A percentile compares a stretch with the other conserved stretches of the same genome.
Conservation (phyloP, 2,329 filamentous ascomycete species). For the Colletotrichum tabaci region DNA sequence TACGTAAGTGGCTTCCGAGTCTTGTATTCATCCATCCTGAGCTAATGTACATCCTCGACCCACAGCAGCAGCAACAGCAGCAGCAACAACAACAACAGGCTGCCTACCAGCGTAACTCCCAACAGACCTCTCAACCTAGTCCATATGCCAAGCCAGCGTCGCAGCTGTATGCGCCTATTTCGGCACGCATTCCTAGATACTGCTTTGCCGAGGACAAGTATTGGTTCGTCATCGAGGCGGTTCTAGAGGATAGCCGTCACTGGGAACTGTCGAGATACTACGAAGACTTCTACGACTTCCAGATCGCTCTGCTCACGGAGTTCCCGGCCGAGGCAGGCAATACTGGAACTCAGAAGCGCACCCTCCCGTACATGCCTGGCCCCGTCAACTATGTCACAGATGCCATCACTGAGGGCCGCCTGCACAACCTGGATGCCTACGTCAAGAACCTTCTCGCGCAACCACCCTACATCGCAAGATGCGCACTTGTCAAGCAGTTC, state of each 20-base stretch:
- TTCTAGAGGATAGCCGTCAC: conserved; percentile 89
- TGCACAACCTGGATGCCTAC: conserved; percentile 94
- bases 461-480: conserved; percentile 86
- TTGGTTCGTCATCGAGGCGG: conserved; percentile 96
- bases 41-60: not conserved
- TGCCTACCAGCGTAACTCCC: conserved; percentile 48
- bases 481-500: conserved; percentile 88
- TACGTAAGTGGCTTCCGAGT: conserved; percentile 59
- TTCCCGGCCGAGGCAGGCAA: conserved; percentile 96
- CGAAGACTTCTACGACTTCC: conserved; percentile 99
- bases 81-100: conserved; percentile 51
- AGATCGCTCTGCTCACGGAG: conserved; percentile 92
- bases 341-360: conserved; percentile 82
- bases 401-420: conserved; percentile 91
- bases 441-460: conserved; percentile 91
- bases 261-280: conserved; percentile 97
- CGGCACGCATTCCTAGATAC: conserved; percentile 90
- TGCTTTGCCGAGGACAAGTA: conserved; percentile 98
- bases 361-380: conserved; percentile 96
- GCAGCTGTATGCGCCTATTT: conserved; percentile 81
- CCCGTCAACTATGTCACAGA: conserved; percentile 99
- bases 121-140: conserved; percentile 56
- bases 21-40: too few species aligned
- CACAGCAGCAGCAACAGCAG: conserved; percentile 45
- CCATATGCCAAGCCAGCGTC: conserved; percentile 60